phyloP scores from a whole-genome alignment of 1,284 basidiomycete genomes.

The Trametes sp. region DNA sequence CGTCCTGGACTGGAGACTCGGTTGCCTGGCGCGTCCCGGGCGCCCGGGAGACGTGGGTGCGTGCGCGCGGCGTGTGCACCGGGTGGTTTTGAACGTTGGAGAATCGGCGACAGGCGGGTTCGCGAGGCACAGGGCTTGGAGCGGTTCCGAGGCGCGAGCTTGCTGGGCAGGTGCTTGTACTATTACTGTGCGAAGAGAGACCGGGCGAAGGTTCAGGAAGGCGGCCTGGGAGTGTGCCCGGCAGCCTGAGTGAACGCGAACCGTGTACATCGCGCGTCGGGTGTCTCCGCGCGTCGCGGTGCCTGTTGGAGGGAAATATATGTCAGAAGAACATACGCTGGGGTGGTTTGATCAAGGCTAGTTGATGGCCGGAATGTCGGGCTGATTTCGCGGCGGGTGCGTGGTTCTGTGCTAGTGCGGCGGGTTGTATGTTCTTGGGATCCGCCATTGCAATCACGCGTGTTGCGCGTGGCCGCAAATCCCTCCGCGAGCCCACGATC shows the following conservation, averaged over 20 bases:
- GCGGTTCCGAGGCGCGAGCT: constrained; percentile 2
- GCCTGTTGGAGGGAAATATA: neutral
- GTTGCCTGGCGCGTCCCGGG: neutral
- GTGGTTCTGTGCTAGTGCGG: too few relatives aligned
- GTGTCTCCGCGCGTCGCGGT: neutral
- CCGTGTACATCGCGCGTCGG: neutral
- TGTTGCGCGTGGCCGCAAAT: neutral
- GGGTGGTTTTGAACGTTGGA: neutral
- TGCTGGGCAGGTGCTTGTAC: neutral
- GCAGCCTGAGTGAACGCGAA: constrained; percentile 6
- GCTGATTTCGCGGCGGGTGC: neutral
- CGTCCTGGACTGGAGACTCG: neutral
- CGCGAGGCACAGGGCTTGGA: constrained; percentile 2
- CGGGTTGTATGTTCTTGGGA: neutral
- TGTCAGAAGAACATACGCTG: neutral
- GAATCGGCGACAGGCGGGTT: neutral
- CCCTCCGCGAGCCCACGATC: constrained; percentile 15
- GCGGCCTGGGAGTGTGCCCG: neutral
- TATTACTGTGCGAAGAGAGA: neutral
- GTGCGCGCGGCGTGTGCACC: neutral
- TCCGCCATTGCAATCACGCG: neutral
- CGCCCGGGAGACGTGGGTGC: neutral
- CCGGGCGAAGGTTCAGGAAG: constrained; percentile 11
- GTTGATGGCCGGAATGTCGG: neutral
- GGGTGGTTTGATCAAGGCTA: too few relatives aligned